Percentiles rank a stretch among this genome's conserved stretches.
Conservation (phyloP, 225 moss, liverwort and hornwort genomes). For the Pseudisothecium myosuroides region DNA sequence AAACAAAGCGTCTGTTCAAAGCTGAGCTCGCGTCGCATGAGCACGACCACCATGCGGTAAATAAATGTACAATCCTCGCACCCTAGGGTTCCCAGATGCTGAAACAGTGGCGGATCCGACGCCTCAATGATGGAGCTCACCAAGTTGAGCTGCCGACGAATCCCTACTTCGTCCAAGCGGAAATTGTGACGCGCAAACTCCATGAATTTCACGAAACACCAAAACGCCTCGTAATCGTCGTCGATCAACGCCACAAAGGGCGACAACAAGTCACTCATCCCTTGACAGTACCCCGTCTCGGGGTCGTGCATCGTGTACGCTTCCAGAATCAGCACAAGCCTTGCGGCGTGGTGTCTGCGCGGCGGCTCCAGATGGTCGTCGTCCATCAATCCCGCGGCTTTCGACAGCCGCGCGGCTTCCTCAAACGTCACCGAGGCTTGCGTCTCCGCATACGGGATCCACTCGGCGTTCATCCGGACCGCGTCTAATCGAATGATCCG, state of each 20-base stretch:
- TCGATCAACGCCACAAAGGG: slow-evolving; percentile 92
- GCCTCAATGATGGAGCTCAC: slow-evolving; percentile 59
- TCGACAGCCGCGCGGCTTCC: slow-evolving; percentile 59
- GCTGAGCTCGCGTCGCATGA: slow-evolving; percentile 83
- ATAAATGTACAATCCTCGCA: slow-evolving; percentile 88
- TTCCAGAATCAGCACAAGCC: slow-evolving; percentile 84
- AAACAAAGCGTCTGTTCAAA: slow-evolving; percentile 92
- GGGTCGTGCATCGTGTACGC: slow-evolving; percentile 81
- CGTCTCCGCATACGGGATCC: slow-evolving; percentile 84
- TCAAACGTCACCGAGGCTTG: slow-evolving; percentile 78
- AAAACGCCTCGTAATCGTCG: slow-evolving; percentile 74
- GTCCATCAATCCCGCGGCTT: slow-evolving; percentile 65
- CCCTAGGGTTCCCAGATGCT: slow-evolving; percentile 54
- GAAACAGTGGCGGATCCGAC: slow-evolving; percentile 53
- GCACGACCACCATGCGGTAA: slow-evolving; percentile 95
- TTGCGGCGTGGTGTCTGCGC: slow-evolving; percentile 84
- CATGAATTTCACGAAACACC: slow-evolving; percentile 99
- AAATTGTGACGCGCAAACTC: slow-evolving; percentile 80
- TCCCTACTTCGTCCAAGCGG: slow-evolving; percentile 81
- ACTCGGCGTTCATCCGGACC: slow-evolving; percentile 98
- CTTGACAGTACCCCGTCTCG: slow-evolving; percentile 93
- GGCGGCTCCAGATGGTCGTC: slow-evolving; percentile 85
- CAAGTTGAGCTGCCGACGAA: slow-evolving; percentile 67
- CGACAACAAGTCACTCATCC: slow-evolving; percentile 94
- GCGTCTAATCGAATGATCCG: slow-evolving; percentile 90